Evolutionary conservation across 1,139 yeast genomes (phyloP).

Genomic region (Candida labiduridarum): DNA sequence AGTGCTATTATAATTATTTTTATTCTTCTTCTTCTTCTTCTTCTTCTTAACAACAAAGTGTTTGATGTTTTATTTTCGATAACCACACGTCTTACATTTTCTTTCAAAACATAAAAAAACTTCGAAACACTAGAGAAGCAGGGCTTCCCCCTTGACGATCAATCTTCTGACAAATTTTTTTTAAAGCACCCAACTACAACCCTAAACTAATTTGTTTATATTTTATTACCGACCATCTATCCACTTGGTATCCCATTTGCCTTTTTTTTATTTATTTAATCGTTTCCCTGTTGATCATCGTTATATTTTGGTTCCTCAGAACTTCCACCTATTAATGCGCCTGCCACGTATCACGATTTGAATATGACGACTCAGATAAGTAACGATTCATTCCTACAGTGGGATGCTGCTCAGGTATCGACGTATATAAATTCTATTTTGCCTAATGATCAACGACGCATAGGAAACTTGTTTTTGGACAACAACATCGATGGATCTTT

Average conservation of each 20-base stretch:
- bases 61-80: background rate
- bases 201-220: background rate
- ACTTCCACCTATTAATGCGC: background rate
- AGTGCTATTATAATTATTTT: background rate
- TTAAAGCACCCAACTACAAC: background rate
- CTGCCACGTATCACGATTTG: background rate
- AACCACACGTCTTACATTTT: slow-evolving; percentile 2
- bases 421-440: slow-evolving; percentile 31
- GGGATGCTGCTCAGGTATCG: slow-evolving; percentile 54
- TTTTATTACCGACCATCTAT: background rate
- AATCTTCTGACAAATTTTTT: background rate
- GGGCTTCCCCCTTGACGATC: slow-evolving; percentile 3
- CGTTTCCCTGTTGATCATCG: background rate
- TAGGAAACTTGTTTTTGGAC: slow-evolving; percentile 43
- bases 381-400: slow-evolving; percentile 42
- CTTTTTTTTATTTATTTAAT: background rate
- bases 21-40: background rate
- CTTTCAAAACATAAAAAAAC: background rate
- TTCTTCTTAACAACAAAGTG: background rate
- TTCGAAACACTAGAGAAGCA: background rate
- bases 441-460: slow-evolving; percentile 21
- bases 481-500: slow-evolving; percentile 66
- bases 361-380: slow-evolving; percentile 19
- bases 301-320: background rate
- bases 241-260: background rate